Evolutionary conservation across 73 alveolate genomes (phyloP).

Genomic region (Paramecium pentaurelia): DNA sequence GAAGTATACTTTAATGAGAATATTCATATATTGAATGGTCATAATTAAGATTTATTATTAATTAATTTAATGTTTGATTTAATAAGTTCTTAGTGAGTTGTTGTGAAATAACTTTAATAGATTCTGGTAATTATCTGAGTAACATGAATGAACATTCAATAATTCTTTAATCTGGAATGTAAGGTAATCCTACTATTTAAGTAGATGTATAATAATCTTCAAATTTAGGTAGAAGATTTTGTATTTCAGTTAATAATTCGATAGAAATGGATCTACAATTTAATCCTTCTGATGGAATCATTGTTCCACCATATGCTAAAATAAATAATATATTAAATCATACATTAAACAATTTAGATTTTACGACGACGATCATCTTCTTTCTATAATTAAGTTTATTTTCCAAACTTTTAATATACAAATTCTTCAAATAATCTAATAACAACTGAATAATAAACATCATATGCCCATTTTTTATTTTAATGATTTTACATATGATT

Average conservation of each 20-base stretch:
- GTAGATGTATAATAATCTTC: neutral
- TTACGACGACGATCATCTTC: conserved; percentile 31
- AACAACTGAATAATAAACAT: neutral
- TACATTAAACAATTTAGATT: neutral
- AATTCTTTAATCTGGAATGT: conserved; percentile 7
- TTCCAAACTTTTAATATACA: conserved; percentile 1
- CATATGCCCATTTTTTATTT: neutral
- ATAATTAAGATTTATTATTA: neutral
- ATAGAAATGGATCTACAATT: conserved; percentile 17
- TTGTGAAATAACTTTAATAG: neutral
- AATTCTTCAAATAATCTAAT: conserved; percentile 42
- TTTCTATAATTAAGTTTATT: neutral
- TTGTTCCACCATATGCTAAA: conserved; percentile 34
- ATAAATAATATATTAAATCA: neutral
- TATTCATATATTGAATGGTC: neutral
- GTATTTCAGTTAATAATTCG: neutral
- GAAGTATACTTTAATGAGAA: neutral
- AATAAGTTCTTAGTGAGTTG: neutral
- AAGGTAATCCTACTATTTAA: neutral
- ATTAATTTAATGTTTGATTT: neutral
- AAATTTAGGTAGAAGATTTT: neutral
- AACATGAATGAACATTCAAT: conserved; percentile 5
- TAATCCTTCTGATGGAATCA: conserved; percentile 49
- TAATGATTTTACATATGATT: neutral
- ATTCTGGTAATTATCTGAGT: conserved; percentile 28